Base-by-base conservation (phyloP, 2,329 filamentous ascomycete species). In the Fusarium chuoi region DNA sequence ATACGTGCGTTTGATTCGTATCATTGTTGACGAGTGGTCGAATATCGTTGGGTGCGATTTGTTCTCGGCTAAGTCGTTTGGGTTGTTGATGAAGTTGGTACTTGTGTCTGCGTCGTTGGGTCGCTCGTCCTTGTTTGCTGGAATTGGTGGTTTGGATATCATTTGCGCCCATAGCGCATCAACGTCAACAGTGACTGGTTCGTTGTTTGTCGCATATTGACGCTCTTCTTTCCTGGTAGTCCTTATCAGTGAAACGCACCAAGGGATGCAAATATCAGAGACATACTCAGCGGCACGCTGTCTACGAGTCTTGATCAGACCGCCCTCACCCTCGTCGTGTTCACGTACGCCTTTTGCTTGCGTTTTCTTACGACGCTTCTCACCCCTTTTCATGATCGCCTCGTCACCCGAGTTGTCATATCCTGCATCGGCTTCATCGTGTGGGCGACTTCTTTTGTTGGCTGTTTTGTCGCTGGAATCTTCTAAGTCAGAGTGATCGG, bases 351-450 rank as follows among this genome's bases (percentile, higher is more conserved):
- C 79, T 62, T 82, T 84, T 20, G 75, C 74, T 74, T 83, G 85
- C 77, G 85, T 87, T 46, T 81, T 81, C 78, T 85, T 88, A 41
- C 81, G 83, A 60, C 84, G 83, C 78, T 87, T 91, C 77, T 87
- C 89, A 24, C 88, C 90, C 73, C 87, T 90, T 51, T 88, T 84
- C 75, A 94, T 91, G 62, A 93, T 88, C 2, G 88, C 87, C 77
- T 94, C 92, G 77, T 94, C 92, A n/a, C 92, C 92, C 2, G 92
- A 94, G 73, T 92, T 92, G 67, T 90, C 88, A 68, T 90, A 89
- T 3, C 86, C 89, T 1, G 84, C 84, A 71, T 74, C 73, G 22
- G 74, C 78, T 44, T 75, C 54, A 18, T 51, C 64, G 33, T 51
- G 65, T 51, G 65, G 46, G n/a, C 57, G 74, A 39, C 68, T 74